Conservation (phyloP, 2,329 filamentous ascomycete genomes). For the Epicoccum nigrum region DNA sequence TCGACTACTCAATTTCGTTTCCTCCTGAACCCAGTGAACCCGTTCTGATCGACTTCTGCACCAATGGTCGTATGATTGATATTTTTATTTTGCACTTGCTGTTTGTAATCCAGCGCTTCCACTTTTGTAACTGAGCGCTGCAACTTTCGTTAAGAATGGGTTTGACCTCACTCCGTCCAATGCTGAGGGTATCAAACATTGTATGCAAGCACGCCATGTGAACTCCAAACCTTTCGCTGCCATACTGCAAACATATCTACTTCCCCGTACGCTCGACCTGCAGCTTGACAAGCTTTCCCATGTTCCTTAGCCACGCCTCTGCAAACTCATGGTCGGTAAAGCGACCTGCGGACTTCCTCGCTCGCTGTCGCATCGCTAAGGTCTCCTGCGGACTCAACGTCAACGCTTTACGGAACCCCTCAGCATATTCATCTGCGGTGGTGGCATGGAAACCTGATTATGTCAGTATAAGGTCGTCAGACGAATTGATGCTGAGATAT, state of each 20-base stretch:
- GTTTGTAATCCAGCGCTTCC: too few species aligned
- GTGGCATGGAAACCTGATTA: constrained; percentile 81
- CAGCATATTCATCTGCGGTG: constrained; percentile 78
- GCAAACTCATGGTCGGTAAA: constrained; percentile 91
- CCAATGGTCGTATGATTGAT: too few species aligned
- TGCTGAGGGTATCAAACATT: constrained; percentile 15
- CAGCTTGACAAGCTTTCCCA: constrained; percentile 71
- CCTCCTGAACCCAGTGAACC: neutral
- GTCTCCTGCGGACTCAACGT: constrained; percentile 68
- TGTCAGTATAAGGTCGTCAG: constrained; percentile 1
- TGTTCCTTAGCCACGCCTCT: constrained; percentile 75
- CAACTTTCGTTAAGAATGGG: too few species aligned
- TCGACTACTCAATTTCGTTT: constrained; percentile 4
- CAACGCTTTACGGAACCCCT: constrained; percentile 78
- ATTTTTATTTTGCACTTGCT: too few species aligned
- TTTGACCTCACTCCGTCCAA: too few species aligned
- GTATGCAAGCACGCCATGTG: neutral
- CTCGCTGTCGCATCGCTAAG: constrained; percentile 74
- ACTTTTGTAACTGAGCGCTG: too few species aligned
- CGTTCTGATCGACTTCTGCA: too few species aligned
- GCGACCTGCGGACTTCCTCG: constrained; percentile 76
- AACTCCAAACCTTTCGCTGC: neutral
- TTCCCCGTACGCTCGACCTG: constrained; percentile 31
- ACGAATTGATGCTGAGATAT: neutral
- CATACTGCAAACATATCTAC: too few species aligned